Evolutionary conservation across 208 protist species (phyloP), one percentile per base, ranked within the genome.

Genomic region (Leishmania gerbilli): DNA sequence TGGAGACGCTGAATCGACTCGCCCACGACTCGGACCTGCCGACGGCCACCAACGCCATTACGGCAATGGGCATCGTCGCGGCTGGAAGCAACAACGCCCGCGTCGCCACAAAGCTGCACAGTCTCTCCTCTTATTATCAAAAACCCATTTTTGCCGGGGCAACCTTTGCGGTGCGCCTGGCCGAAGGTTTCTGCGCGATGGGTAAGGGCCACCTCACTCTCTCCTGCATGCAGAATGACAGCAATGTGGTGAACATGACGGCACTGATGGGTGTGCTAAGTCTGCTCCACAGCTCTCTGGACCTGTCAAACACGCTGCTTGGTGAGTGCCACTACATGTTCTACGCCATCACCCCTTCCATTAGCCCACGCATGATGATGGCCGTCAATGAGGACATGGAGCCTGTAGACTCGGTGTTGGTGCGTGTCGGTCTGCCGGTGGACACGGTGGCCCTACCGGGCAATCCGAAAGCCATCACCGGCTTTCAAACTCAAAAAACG

Each of bases 401-500:
- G 56, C 94, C 98, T 15, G 81, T 99, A 1, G 81, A 91, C n/a
- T 87, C 89, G 5, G 94, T 99, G 3, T 87, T 97, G 75, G 98
- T 99, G 45, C 91, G 96, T 45, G 94, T 99, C 62, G 95, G 96
- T 62, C 88, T 91, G 49, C 93, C 97, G 0, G 97, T 99, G 2
- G 99, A 99, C 86, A 98, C 96, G 3, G 99, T 99, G 3, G 99
- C 99, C 3, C 93, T 99, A 71, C 98, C 99, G 6, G 99, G 99
- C 58, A 98, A 98, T 84, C 99, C 99, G 8, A 99, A 99, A 89
- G 88, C 97, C 1, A 99, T 99, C 92, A 99, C 99, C 17, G 99
- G 99, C 67, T 99, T 99, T 88, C 99, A 99, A 86, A 99, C 99
- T n/a, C 98, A 99, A 81, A 99, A 88, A 6, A 99, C 99, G 3